Evolutionary conservation across 2,329 filamentous ascomycete genomes (phyloP), one percentile per base, ranked within the genome.

Genomic region (Aspergillus flavus): DNA sequence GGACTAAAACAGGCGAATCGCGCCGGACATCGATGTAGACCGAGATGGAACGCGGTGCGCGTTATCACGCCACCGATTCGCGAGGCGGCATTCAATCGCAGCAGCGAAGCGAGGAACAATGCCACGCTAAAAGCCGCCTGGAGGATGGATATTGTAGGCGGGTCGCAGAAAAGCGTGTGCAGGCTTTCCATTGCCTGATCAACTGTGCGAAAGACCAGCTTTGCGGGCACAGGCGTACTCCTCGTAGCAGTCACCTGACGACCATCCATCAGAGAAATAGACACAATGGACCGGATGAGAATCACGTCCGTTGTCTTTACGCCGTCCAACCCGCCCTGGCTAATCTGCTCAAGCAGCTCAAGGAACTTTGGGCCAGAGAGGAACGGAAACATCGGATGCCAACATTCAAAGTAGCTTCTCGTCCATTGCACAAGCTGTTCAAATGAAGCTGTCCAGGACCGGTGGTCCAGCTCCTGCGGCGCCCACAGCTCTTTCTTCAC

Each of bases 351-450:
- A 53, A 87, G 79, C 1, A 78, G 71, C 19, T 77, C 75, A 2
- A 87, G 74, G 2, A 87, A 74, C 4, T 81, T 79, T 1, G 85
- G 84, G 0, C 83, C 86, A 66, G 86, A 83, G 6, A 87, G 75
- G 59, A 86, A 87, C 0, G 86, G 86, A 48, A 86, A 83, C 2
- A 84, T 78, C 0, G 84, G 81, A 66, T 88, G 86, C 86, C 86
- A 88, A 19, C 83, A 80, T 28, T 86, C 80, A 64, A 87, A 87
- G 65, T 86, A 88, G 54, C 79, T 82, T 56, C 77, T 78, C 6
- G 82, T 84, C 81, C 83, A 86, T 4, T 76, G 70, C 1, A 85
- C 75, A 19, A 86, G 74, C 21, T 83, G 76, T 10, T 85, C 82
- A 63, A 86, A 86, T 59, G 2, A 53, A 52, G 16, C 64, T 68